Conservation (phyloP, 495 filamentous ascomycete species). For the Chlorociboria aeruginascens region DNA sequence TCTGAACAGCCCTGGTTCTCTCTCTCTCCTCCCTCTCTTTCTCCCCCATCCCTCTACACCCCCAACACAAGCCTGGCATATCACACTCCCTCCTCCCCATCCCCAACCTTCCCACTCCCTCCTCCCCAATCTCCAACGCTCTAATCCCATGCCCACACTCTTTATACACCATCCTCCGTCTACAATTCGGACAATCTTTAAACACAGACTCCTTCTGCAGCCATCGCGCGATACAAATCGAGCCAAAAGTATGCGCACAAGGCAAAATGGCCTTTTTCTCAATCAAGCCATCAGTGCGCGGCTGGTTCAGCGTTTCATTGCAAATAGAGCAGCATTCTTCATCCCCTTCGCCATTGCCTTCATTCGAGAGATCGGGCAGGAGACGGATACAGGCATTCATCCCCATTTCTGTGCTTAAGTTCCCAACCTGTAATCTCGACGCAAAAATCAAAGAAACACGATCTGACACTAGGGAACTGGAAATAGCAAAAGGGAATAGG, state of each 20-base stretch:
- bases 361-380: not conserved
- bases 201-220: conserved; percentile 9
- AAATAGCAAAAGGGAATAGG: no score
- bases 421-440: no score
- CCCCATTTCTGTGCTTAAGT: no score
- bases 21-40: not conserved
- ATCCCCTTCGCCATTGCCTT: no score
- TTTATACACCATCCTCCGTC: conserved; percentile 14
- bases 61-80: conserved; percentile 12
- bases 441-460: no score
- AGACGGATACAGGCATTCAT: no score
- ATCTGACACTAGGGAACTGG: no score
- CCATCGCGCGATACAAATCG: conserved; percentile 14
- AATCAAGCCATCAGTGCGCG: not conserved
- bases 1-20: conserved; percentile 8
- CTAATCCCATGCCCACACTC: conserved; percentile 13
- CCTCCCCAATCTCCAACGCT: not conserved
- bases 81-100: not conserved
- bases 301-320: not conserved
- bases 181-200: conserved; percentile 16
- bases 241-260: conserved; percentile 16
- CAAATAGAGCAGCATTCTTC: conserved; percentile 9
- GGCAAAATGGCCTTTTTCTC: conserved; percentile 10
- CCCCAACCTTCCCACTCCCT: not conserved
- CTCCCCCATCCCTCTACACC: conserved; percentile 4